Evolutionary conservation across 2,329 filamentous ascomycete species (phyloP).

Genomic region (Ceratocystis cacaofunesta): DNA sequence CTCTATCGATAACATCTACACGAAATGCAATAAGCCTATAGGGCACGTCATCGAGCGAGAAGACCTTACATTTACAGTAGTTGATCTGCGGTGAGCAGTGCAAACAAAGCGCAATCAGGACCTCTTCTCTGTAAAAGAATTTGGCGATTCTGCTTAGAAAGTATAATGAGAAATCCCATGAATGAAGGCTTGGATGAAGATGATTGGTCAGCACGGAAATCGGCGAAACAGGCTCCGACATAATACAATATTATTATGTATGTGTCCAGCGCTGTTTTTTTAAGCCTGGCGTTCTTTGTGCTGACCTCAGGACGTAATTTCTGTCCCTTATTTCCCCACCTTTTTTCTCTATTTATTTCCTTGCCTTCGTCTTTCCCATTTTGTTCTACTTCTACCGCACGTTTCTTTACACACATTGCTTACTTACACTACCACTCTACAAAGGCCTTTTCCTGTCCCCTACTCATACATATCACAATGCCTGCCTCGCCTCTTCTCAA

Average conservation of each 20-base stretch:
- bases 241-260: background rate
- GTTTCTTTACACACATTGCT: background rate
- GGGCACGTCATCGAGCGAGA: slow-evolving; percentile 58
- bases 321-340: background rate
- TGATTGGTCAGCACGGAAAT: background rate
- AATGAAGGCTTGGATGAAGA: no score
- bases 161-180: background rate
- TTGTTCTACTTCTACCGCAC: background rate
- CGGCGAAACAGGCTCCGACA: background rate
- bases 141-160: background rate
- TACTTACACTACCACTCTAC: background rate
- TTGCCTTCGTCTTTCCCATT: background rate
- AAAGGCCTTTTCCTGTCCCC: background rate
- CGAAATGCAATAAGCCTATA: slow-evolving; percentile 49
- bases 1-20: slow-evolving; percentile 55
- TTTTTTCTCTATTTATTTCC: background rate
- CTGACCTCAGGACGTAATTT: background rate
- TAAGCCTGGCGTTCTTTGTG: background rate
- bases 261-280: background rate
- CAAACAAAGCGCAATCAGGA: background rate
- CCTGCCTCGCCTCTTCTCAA: background rate
- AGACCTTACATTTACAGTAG: slow-evolving; percentile 45
- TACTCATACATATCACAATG: background rate
- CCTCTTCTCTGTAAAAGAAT: background rate
- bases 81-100: slow-evolving; percentile 35